phyloP scores from a whole-genome alignment of 2,329 filamentous ascomycete genomes.

The Colletotrichum camelliae region DNA sequence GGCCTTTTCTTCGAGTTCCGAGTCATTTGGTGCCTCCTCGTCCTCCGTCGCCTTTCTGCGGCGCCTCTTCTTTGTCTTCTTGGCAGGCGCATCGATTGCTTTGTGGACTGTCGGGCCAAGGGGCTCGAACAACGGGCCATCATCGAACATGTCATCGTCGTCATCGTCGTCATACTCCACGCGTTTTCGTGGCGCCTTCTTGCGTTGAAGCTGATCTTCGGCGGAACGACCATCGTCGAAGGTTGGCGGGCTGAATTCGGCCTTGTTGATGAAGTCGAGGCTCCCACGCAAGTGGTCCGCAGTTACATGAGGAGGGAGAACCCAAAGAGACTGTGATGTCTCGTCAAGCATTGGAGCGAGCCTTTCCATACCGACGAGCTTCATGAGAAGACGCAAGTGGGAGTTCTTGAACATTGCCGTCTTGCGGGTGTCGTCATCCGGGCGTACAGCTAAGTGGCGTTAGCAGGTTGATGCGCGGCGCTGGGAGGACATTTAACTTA shows the following conservation, averaged over 20 bases:
- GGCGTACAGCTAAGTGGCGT: conserved; percentile 57
- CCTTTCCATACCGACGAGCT: conserved; percentile 72
- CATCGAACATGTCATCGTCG: conserved; percentile 41
- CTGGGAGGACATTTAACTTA: conserved; percentile 40
- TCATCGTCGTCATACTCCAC: conserved; percentile 72
- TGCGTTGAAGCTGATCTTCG: conserved; percentile 80
- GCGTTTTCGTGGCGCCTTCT: conserved; percentile 59
- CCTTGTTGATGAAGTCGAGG: conserved; percentile 75
- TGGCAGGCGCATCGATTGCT: conserved; percentile 49
- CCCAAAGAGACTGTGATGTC: conserved; percentile 78
- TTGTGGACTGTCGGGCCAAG: conserved; percentile 68
- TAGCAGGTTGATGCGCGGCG: conserved; percentile 27
- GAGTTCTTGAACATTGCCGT: conserved; percentile 88
- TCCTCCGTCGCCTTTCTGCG: conserved; percentile 54
- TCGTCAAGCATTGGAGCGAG: conserved; percentile 64
- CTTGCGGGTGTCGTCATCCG: conserved; percentile 70
- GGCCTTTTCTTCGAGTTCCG: conserved; percentile 69
- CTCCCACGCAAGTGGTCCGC: conserved; percentile 71
- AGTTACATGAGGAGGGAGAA: conserved; percentile 70
- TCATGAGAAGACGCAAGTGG: conserved; percentile 84
- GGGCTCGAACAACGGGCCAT: conserved; percentile 71
- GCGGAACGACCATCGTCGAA: conserved; percentile 79
- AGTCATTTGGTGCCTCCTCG: conserved; percentile 57
- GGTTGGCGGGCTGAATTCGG: conserved; percentile 77
- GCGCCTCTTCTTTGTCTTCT: conserved; percentile 43